Percentiles rank a stretch among this genome's conserved stretches.
These are phyloP conservation scores for Backusella liffmaniae DNA, from an alignment of 192 early-diverging fungal species.

Conservation along the genomic window DNA sequence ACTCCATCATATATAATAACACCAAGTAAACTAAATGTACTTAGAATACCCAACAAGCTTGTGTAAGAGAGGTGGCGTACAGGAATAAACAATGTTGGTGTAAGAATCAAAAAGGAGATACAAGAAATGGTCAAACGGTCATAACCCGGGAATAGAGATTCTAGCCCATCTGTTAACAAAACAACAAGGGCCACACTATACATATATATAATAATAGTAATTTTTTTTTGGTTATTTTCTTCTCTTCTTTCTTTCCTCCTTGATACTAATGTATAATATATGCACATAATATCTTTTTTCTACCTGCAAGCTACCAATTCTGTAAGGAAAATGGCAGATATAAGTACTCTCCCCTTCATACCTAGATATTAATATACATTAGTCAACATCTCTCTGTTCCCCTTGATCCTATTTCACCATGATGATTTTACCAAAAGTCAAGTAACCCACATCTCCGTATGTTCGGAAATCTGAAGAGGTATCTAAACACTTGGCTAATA, in stretches of 20 bases:
- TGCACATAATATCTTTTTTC: not conserved
- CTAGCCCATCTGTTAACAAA: conserved; percentile 36
- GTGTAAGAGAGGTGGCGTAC: conserved; percentile 49
- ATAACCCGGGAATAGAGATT: conserved; percentile 33
- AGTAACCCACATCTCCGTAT: conserved; percentile 46
- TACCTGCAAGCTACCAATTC: conserved; percentile 40
- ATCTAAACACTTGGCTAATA: conserved; percentile 53
- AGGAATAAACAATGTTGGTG: conserved; percentile 53
- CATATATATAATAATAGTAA: not conserved
- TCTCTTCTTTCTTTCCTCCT: not conserved
- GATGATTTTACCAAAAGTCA: conserved; percentile 25
- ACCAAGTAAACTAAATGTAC: conserved; percentile 46
- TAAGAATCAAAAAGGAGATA: conserved; percentile 45
- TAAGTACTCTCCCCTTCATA: conserved; percentile 20
- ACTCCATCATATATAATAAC: conserved; percentile 64
- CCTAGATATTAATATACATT: not conserved
- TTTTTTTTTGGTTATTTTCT: not conserved
- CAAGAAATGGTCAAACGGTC: conserved; percentile 42
- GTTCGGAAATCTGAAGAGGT: conserved; percentile 35
- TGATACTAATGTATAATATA: not conserved
- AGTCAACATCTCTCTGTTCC: not conserved
- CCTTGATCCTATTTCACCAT: not conserved
- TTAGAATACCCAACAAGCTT: conserved; percentile 59
- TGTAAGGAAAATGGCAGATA: conserved; percentile 35
- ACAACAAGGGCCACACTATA: conserved; percentile 44